A percentile compares a stretch with the other conserved stretches of the same genome.
phyloP scores from a whole-genome alignment of 2,329 filamentous ascomycete genomes.

The Alternaria burnsii region DNA sequence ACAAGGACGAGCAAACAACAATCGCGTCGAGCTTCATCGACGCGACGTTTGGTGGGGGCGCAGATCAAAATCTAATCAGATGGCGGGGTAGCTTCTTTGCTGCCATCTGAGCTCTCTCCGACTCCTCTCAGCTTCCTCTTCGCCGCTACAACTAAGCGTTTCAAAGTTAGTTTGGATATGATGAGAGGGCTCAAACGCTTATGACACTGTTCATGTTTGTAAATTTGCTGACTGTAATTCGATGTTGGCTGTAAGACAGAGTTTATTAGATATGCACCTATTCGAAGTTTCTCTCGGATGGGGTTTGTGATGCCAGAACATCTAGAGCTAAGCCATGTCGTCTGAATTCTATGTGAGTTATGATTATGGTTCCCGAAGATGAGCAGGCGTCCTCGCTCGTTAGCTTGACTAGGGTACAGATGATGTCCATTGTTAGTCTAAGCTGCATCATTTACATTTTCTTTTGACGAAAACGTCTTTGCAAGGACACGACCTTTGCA shows the following conservation, averaged over 20 bases:
- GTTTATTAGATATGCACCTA: no score
- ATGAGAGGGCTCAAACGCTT: no score
- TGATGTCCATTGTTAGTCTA: background rate
- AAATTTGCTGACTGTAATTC: no score
- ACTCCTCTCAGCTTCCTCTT: background rate
- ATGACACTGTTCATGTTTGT: no score
- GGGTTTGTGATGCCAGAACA: background rate
- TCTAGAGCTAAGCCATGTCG: background rate
- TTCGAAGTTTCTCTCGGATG: no score
- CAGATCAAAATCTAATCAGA: slow-evolving; percentile 15
- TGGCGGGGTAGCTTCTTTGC: slow-evolving; percentile 10
- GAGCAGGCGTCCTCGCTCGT: background rate
- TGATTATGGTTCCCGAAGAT: background rate
- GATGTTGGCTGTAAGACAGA: no score
- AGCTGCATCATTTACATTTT: background rate
- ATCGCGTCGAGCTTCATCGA: slow-evolving; percentile 1
- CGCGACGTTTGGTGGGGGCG: slow-evolving; percentile 7
- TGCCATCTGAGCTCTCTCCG: background rate
- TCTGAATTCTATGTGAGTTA: background rate
- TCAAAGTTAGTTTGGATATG: no score
- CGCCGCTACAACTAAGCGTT: no score
- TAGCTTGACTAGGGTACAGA: background rate
- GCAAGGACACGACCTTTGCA: background rate
- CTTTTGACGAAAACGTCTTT: background rate
- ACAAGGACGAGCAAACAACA: background rate